Conservation (phyloP, 176 grass and related monocot genomes). For the Carex scoparia region DNA sequence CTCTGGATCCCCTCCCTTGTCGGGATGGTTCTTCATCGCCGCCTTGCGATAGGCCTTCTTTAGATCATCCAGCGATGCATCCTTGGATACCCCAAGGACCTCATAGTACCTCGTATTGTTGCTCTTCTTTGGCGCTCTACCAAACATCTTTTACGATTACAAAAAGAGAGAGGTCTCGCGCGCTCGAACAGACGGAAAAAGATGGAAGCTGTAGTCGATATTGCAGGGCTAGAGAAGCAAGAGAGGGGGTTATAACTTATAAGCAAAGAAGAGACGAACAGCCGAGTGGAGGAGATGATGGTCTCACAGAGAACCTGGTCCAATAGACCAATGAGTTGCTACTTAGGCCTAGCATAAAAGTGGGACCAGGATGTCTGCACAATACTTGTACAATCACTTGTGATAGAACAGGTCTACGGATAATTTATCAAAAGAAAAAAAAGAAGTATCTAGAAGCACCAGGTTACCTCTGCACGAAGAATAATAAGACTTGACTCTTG, state of each 20-base stretch:
- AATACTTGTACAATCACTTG: background rate
- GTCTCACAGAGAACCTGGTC: background rate
- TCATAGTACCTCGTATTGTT: constrained; percentile 81
- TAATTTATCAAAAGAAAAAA: background rate
- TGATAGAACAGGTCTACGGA: background rate
- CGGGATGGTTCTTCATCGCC: constrained; percentile 94
- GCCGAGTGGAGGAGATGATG: background rate
- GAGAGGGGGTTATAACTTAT: background rate
- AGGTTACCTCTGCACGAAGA: background rate
- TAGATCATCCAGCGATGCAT: constrained; percentile 56
- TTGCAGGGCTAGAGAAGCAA: background rate
- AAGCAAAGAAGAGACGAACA: background rate
- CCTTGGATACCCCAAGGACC: constrained; percentile 69
- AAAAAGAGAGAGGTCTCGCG: background rate
- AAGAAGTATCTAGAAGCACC: constrained; percentile 14
- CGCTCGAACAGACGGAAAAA: background rate
- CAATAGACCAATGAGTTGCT: background rate
- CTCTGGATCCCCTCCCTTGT: constrained; percentile 86
- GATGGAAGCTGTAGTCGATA: background rate
- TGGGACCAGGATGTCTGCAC: background rate
- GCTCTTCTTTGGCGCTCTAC: constrained; percentile 79
- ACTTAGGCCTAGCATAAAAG: background rate
- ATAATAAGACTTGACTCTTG: background rate
- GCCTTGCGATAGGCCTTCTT: constrained; percentile 96
- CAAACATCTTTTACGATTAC: constrained; percentile 43